phyloP scores from a whole-genome alignment of 139 green algal genomes.

The Gonium pectorale region DNA sequence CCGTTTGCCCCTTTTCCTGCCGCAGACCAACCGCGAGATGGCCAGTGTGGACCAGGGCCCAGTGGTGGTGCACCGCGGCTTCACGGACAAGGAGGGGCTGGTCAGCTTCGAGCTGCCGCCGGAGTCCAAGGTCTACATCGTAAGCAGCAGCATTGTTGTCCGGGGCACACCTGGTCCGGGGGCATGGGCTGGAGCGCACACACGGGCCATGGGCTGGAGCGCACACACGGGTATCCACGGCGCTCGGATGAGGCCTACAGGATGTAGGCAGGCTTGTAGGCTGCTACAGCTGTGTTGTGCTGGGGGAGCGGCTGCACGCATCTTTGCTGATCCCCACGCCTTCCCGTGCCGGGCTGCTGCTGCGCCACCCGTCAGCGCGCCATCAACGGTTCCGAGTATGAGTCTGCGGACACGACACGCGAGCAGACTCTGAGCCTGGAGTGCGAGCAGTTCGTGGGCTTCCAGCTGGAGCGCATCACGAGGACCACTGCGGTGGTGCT shows the following conservation, averaged over 20 bases:
- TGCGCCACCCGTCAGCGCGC: background rate
- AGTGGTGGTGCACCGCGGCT: conserved; percentile 1
- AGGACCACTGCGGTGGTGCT: conserved; percentile 24
- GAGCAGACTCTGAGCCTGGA: conserved; percentile 29
- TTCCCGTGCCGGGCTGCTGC: too few relatives aligned
- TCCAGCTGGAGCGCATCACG: conserved; percentile 56
- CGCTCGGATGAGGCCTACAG: too few relatives aligned
- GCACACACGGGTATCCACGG: too few relatives aligned
- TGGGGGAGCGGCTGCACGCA: too few relatives aligned
- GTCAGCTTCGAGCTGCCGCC: conserved; percentile 48
- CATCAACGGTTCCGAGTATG: conserved; percentile 25
- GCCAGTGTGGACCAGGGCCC: background rate
- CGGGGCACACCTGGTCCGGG: too few relatives aligned
- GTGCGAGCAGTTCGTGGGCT: conserved; percentile 55
- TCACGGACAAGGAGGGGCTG: conserved; percentile 46
- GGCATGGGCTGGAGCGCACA: too few relatives aligned
- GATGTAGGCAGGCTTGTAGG: too few relatives aligned
- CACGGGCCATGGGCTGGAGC: too few relatives aligned
- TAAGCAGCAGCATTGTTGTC: too few relatives aligned
- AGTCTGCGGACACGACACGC: background rate
- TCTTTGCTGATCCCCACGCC: too few relatives aligned
- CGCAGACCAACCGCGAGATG: conserved; percentile 27
- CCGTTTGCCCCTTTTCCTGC: background rate
- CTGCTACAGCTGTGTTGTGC: too few relatives aligned
- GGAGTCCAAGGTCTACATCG: conserved; percentile 8